phyloP scores from a whole-genome alignment of 1,284 basidiomycete genomes.

The Amylostereum areolatum region DNA sequence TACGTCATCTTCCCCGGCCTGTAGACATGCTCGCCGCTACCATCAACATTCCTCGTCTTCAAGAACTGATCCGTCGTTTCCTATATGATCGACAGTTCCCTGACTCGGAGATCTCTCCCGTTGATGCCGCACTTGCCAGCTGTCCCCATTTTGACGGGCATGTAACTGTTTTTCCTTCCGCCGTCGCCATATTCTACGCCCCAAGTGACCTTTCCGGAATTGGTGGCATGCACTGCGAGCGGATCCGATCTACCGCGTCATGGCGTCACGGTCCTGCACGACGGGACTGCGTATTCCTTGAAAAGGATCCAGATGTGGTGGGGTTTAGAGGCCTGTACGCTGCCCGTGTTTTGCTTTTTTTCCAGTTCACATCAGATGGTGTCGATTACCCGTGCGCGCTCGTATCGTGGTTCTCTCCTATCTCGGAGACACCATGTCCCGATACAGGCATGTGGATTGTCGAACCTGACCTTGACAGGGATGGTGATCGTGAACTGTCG shows the following conservation, averaged over 20 bases:
- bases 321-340: neutral
- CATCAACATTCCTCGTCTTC: no score
- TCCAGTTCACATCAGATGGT: neutral
- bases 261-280: constrained; percentile 3
- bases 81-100: neutral
- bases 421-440: neutral
- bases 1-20: no score
- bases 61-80: neutral
- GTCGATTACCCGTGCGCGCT: neutral
- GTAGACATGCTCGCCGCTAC: no score
- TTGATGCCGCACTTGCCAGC: no score
- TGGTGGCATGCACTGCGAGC: constrained; percentile 7
- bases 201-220: constrained; percentile 8
- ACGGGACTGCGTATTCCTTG: neutral
- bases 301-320: neutral
- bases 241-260: constrained; percentile 5
- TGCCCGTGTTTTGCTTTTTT: neutral
- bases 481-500: neutral
- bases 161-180: constrained; percentile 5
- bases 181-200: constrained; percentile 6
- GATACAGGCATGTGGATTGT: neutral
- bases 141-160: neutral
- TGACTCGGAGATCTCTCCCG: neutral
- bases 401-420: neutral
- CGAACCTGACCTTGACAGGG: neutral